Evolutionary conservation across 2,329 filamentous ascomycete species (phyloP), one percentile per base, ranked within the genome.

Genomic region (Hypoxylon sp.): DNA sequence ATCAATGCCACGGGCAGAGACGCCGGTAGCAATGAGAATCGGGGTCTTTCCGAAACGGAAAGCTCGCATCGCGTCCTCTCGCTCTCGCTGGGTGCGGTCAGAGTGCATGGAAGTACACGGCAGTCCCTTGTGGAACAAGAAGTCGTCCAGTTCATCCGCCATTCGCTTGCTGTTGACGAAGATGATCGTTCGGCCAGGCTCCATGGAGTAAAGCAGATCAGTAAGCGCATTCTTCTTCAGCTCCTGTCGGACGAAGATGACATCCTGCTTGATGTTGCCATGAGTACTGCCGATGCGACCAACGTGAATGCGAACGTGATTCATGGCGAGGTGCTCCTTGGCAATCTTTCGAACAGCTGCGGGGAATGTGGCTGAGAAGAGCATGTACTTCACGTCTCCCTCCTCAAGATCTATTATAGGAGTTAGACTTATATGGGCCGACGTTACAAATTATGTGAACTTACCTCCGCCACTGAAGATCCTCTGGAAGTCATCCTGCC

Each of bases 281-380:
- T 96, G 93, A 0, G 91, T 89, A 70, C 91, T 93, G 32, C 96
- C 96, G 24, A 93, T 88, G 72, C 95, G 92, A 28, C 96, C 96
- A 68, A 98, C 91, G 44, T 89, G 91, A 77, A 99, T 89, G 20
- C 91, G 92, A 52, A 96, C 84, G 73, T 93, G 89, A 42, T 92
- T 88, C 9, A 87, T 82, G 0, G 90, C 83, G 61, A 99, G 87
- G 74, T 94, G 92, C 26, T 91, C 84, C 62, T 87, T 89, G 9
- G 94, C 95, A 12, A 98, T 80, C 22, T 90, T 84, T 28, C 93
- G 92, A 68, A 92, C 88, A 0, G 81, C 82, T 80, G 91, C 93
- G 40, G 94, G 93, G 78, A 99, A 98, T 0, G 96, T 98, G 0
- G 96, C 96, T 0, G 93, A 97, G 78, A 98, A 98, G 81, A 99